Percentiles rank a stretch among this genome's conserved stretches.
Evolutionary conservation across 805 yeast species (phyloP).

Genomic region (Ogataea pilisensis): DNA sequence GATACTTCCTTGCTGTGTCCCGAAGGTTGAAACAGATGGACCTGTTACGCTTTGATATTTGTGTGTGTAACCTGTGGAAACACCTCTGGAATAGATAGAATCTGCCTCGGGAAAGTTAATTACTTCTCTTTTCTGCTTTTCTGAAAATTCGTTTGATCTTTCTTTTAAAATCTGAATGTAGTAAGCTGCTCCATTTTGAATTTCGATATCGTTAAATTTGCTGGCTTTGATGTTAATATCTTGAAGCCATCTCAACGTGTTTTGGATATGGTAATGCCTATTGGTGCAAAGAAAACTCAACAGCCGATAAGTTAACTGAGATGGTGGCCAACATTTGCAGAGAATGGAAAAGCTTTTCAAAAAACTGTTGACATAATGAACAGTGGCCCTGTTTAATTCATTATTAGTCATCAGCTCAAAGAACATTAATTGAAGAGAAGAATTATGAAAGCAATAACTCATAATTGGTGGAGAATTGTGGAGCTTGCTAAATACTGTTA

Average conservation of each 20-base stretch:
- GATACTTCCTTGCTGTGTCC: too few species aligned
- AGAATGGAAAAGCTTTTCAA: background rate
- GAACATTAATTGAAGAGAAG: background rate
- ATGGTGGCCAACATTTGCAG: background rate
- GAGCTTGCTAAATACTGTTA: background rate
- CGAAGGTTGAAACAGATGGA: too few species aligned
- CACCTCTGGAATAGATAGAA: background rate
- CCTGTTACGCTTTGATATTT: too few species aligned
- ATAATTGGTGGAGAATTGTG: background rate
- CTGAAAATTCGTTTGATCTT: background rate
- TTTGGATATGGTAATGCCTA: background rate
- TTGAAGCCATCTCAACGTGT: background rate
- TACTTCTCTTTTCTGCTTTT: background rate
- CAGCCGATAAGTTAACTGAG: background rate
- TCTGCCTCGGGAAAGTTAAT: background rate
- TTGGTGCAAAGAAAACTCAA: background rate
- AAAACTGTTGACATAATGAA: background rate
- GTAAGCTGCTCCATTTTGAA: background rate
- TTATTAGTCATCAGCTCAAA: background rate
- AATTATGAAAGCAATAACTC: background rate
- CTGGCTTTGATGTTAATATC: background rate
- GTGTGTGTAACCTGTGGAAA: background rate
- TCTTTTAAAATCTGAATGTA: background rate
- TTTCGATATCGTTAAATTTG: background rate
- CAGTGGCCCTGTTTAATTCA: background rate